phyloP scores from a whole-genome alignment of 176 grass and related monocot species.

The Dendrocalamus sinicus region DNA sequence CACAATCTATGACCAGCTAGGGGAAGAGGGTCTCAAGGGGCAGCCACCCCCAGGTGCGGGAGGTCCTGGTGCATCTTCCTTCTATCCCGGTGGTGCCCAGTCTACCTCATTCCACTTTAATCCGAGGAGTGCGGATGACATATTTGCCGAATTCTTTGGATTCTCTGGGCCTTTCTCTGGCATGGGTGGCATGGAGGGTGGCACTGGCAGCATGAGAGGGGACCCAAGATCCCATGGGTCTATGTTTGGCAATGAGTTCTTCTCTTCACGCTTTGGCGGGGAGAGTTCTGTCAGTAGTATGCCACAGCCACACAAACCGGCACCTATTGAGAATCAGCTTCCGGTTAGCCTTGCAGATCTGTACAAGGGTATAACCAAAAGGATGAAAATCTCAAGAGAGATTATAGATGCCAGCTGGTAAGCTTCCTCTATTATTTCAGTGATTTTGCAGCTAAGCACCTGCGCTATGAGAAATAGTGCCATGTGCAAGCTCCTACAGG shows the following conservation, averaged over 20 bases:
- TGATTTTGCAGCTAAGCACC: conserved; percentile 9
- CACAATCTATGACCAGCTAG: conserved; percentile 84
- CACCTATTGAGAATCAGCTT: conserved; percentile 71
- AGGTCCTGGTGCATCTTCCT: conserved; percentile 50
- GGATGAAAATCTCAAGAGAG: conserved; percentile 97
- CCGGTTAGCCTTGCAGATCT: conserved; percentile 77
- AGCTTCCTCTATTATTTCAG: conserved; percentile 21
- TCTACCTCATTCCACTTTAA: conserved; percentile 70
- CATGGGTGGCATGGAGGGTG: conserved; percentile 41
- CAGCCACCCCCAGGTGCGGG: conserved; percentile 64
- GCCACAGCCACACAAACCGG: conserved; percentile 53
- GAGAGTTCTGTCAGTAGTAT: conserved; percentile 54
- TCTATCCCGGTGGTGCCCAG: conserved; percentile 50
- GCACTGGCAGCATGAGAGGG: conserved; percentile 45
- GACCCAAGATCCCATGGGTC: conserved; percentile 62
- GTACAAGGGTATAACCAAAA: conserved; percentile 86
- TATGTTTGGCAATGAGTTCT: conserved; percentile 63
- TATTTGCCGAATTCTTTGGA: conserved; percentile 87
- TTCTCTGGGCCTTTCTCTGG: conserved; percentile 51
- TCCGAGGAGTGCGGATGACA: conserved; percentile 73
- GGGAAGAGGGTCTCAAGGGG: conserved; percentile 87
- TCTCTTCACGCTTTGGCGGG: conserved; percentile 42
- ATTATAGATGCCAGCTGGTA: conserved; percentile 69
- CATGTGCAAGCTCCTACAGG: not conserved
- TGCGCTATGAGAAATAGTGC: not conserved